Conservation (phyloP, 805 yeast species). For the Yarrowia keelungensis region DNA sequence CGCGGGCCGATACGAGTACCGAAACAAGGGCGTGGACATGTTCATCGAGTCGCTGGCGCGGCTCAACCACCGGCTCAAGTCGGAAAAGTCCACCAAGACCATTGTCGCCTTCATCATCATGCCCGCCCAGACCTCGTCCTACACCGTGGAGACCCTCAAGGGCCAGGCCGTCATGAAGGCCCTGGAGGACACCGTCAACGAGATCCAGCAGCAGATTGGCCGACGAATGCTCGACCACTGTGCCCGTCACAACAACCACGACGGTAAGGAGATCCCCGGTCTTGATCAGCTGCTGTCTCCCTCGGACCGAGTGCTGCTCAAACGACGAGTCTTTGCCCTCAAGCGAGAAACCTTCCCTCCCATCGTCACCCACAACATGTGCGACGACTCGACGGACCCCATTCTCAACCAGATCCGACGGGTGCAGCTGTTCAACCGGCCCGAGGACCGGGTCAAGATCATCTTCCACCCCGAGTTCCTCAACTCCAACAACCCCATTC, state of each 20-base stretch:
- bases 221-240: conserved; percentile 89
- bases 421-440: conserved; percentile 87
- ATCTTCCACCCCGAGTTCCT: conserved; percentile 98
- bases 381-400: conserved; percentile 89
- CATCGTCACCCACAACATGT: conserved; percentile 96
- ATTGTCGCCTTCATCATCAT: conserved; percentile 96
- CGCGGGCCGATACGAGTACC: conserved; percentile 95
- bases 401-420: conserved; percentile 89
- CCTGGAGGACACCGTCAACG: conserved; percentile 84
- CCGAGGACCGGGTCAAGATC: conserved; percentile 90
- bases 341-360: conserved; percentile 92
- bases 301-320: conserved; percentile 85
- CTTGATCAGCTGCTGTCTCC: conserved; percentile 84
- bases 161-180: conserved; percentile 97
- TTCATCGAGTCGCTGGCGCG: conserved; percentile 92
- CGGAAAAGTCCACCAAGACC: conserved; percentile 81
- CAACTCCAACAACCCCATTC: conserved; percentile 91
- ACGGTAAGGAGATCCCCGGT: conserved; percentile 72
- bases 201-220: conserved; percentile 86
- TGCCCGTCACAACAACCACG: conserved; percentile 61
- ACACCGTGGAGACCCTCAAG: conserved; percentile 92
- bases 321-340: conserved; percentile 90
- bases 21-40: conserved; percentile 96
- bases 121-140: conserved; percentile 95
- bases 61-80: conserved; percentile 84